These are phyloP conservation scores for Trichomonascaceae sp. DNA, from an alignment of 1,139 yeast species.

Conservation along the genomic window DNA sequence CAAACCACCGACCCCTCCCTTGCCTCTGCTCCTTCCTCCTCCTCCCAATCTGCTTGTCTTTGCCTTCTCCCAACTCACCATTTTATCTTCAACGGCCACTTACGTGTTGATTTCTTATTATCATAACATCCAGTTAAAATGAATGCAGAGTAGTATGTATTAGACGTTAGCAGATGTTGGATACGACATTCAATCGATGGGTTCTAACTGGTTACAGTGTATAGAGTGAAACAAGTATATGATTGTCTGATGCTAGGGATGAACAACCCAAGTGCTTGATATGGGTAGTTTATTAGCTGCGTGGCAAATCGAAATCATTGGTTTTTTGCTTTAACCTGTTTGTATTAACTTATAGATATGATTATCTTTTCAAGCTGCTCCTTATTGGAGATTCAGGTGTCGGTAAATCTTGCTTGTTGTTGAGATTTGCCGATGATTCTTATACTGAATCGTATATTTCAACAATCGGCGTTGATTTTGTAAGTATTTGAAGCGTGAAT, in stretches of 20 bases:
- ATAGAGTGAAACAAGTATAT: background rate
- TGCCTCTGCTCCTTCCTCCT: background rate
- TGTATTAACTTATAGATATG: conserved; percentile 50
- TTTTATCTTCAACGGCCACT: conserved; percentile 2
- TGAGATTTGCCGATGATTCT: conserved; percentile 96
- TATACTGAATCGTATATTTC: conserved; percentile 96
- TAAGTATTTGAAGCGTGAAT: conserved; percentile 12
- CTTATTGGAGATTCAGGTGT: conserved; percentile 98
- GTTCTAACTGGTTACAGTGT: background rate
- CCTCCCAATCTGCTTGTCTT: conserved; percentile 1
- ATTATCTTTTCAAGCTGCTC: conserved; percentile 85
- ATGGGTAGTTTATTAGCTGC: background rate
- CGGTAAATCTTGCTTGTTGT: conserved; percentile 89
- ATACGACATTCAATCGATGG: background rate
- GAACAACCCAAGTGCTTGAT: background rate
- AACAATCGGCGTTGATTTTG: conserved; percentile 94
- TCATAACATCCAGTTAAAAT: conserved; percentile 7
- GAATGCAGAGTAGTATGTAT: conserved; percentile 21
- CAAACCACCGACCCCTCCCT: background rate
- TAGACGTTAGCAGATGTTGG: background rate
- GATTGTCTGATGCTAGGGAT: background rate
- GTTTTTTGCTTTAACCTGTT: background rate
- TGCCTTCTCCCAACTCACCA: background rate
- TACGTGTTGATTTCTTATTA: conserved; percentile 8
- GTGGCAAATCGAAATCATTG: background rate